A percentile compares a stretch with the other conserved stretches of the same genome.
Evolutionary conservation across 108 stramenopile genomes (phyloP).

Genomic region (Licmophora abbreviata): DNA sequence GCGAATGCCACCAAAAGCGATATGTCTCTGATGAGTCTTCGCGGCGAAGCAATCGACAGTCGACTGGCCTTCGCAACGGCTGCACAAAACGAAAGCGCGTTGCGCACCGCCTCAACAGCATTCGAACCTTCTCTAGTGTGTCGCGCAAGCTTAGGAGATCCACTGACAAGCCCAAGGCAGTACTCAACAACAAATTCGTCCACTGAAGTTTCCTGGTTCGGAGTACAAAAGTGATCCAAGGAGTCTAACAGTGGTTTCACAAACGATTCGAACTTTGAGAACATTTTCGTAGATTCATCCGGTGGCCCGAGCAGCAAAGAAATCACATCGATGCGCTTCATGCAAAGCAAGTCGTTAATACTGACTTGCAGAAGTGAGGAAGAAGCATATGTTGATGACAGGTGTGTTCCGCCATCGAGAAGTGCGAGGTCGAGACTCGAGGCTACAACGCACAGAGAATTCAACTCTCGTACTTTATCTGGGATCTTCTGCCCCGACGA

Average conservation of each 20-base stretch:
- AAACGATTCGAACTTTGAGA: too few species aligned
- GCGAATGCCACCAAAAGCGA: conserved; percentile 13
- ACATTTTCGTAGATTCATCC: too few species aligned
- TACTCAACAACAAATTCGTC: too few species aligned
- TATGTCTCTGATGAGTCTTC: conserved; percentile 25
- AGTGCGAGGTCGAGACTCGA: background rate
- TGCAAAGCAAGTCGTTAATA: background rate
- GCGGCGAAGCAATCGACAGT: conserved; percentile 14
- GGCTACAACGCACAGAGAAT: background rate
- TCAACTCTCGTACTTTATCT: background rate
- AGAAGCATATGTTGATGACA: background rate
- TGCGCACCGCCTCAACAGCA: background rate
- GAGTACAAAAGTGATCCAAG: too few species aligned
- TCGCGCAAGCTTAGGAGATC: too few species aligned
- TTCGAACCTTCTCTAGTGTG: too few species aligned
- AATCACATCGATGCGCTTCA: too few species aligned
- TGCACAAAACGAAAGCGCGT: background rate
- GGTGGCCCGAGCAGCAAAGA: too few species aligned
- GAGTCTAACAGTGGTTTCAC: too few species aligned
- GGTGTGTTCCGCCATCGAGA: background rate
- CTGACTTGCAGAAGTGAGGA: background rate
- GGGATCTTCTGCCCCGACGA: background rate
- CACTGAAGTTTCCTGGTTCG: too few species aligned
- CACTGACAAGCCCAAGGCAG: too few species aligned
- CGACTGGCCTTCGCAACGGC: conserved; percentile 22